A percentile compares a stretch with the other conserved stretches of the same genome.
phyloP scores from a whole-genome alignment of 2,329 filamentous ascomycete species.

The Metarhizium humberi region DNA sequence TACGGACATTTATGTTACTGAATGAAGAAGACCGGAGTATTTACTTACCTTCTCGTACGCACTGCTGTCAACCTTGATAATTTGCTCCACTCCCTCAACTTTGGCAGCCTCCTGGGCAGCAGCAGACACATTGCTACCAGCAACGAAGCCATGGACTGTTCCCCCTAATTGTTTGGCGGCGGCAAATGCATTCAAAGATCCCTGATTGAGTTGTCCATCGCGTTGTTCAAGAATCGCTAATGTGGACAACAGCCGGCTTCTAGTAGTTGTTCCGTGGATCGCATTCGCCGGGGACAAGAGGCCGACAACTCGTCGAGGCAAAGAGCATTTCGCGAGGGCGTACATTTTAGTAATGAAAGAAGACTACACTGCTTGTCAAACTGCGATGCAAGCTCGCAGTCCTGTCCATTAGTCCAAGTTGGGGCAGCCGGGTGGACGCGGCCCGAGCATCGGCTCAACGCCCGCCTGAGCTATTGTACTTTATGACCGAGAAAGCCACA shows the following conservation, averaged over 20 bases:
- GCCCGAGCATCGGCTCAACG: constrained; percentile 15
- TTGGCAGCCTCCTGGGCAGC: constrained; percentile 81
- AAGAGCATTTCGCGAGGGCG: constrained; percentile 17
- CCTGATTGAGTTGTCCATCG: constrained; percentile 74
- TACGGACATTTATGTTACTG: constrained; percentile 1
- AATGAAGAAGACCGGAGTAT: background rate
- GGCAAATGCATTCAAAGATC: constrained; percentile 75
- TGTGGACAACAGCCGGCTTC: constrained; percentile 52
- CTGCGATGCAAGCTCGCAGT: background rate
- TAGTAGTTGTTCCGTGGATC: background rate
- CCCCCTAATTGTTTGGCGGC: constrained; percentile 84
- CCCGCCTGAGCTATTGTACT: background rate
- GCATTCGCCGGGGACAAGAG: background rate
- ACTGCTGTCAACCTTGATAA: constrained; percentile 78
- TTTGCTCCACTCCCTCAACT: constrained; percentile 82
- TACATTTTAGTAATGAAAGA: constrained; percentile 17
- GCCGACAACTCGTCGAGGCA: constrained; percentile 2
- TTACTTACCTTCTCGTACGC: constrained; percentile 76
- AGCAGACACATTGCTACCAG: constrained; percentile 65
- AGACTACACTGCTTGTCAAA: background rate
- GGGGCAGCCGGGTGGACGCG: constrained; percentile 14
- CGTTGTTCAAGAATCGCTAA: constrained; percentile 88
- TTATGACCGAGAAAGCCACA: background rate
- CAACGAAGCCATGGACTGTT: constrained; percentile 76
- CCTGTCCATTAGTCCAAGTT: background rate